Evolutionary conservation across 2,329 filamentous ascomycete species (phyloP), one percentile per base, ranked within the genome.

Genomic region (Colletotrichum filicis): DNA sequence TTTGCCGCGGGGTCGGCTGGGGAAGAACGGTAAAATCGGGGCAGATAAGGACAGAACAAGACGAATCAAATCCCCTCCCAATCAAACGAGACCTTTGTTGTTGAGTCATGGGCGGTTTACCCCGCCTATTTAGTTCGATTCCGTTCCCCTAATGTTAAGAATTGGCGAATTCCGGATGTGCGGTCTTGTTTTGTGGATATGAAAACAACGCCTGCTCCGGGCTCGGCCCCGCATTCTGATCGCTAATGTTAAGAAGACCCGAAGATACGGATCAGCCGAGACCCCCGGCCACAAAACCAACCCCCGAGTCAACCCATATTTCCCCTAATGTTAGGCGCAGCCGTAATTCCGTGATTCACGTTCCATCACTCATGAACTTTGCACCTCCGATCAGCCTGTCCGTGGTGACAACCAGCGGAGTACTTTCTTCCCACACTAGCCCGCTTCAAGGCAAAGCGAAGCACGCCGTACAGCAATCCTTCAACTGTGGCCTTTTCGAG

Each of bases 211-310:
- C 8, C 30, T 28, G 9, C 42, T 59, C 61, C 52, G 62, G 35
- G 30, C 46, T 26, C 61, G 53, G 67, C 67, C 67, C 67, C 67
- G 28, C 61, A 70, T 11, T 24, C 3, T 66, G 67, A 70, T 42
- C 62, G 68, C 68, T 57, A 71, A 61, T 66, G 68, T 71, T 66
- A 71, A 71, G 68, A 32, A 35, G 62, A 71, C 68, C 68, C 68
- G 68, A 67, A 14, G 32, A 32, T 35, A 55, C 61, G 67, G 67
- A 59, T 58, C 61, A 53, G 61, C 67, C 53, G 42, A 59, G 16
- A 24, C 37, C 53, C 37, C 22, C 52, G 63, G 53, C 19, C 14
- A 26, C 6, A 22, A 22, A 11, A 19, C 30, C 60, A 26, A 26
- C 22, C 19, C 0, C 24, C 6, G 42, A 22, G 42, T 22, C 19